Evolutionary conservation across 1,284 basidiomycete genomes (phyloP), one percentile per base, ranked within the genome.

Genomic region (Trichosporon ovoides): DNA sequence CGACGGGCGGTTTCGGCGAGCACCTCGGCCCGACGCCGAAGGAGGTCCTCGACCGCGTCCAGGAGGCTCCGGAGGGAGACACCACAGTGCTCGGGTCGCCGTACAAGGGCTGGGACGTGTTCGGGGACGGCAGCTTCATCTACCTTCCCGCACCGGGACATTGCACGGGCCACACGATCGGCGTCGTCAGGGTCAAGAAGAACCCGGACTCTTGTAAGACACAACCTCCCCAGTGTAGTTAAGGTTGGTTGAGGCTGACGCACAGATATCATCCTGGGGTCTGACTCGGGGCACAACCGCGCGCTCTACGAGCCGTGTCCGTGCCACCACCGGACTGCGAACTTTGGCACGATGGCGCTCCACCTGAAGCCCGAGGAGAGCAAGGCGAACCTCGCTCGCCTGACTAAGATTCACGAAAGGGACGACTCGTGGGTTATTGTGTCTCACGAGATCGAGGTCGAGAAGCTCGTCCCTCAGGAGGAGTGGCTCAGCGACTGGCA

Each of bases 231-330:
- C n/a, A n/a, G n/a, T n/a, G n/a, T n/a, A n/a, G n/a, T n/a, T n/a
- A n/a, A n/a, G n/a, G n/a, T n/a, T n/a, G n/a, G n/a, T n/a, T n/a
- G n/a, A n/a, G n/a, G 7, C 43, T 37, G 43, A 48, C 31, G 9
- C 3, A 31, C 20, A 48, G 37, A 57, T 31, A 57, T 57, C 14
- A 22, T 57, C 38, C 56, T 57, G n/a, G 56, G 56, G 2, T 51
- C 51, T 6, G 56, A 57, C 51, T 46, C 50, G 12, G 56, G 50
- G 4, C 56, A 57, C 51, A n/a, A 52, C 16, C 50, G 51, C 7
- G 38, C 38, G 9, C 33, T 57, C 22, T 57, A 57, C 28, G 56
- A 52, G 11, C 51, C 56, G 14, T 57, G 56, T 22, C 56, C 56
- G 4, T 57, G 38, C 49, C 56, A 57, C 33, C 35, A 19, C 18